Percentiles rank a stretch among this genome's conserved stretches.
Conservation (phyloP, 2,329 filamentous ascomycete species). For the Ophiostoma ips region DNA sequence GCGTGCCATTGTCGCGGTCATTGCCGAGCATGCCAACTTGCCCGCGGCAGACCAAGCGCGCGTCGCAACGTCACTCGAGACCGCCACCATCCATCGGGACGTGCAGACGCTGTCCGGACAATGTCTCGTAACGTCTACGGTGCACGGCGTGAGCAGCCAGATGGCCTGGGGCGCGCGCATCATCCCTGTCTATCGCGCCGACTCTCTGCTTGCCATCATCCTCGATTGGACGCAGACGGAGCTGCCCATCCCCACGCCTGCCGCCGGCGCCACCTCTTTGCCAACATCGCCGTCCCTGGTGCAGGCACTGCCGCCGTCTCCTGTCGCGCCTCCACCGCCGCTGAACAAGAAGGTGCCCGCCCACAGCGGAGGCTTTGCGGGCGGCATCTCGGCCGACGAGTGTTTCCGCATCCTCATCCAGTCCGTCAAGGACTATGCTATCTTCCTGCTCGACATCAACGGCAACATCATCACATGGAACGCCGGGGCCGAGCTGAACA, state of each 20-base stretch:
- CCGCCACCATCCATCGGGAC: background rate
- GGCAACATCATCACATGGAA: constrained; percentile 47
- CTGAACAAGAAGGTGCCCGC: background rate
- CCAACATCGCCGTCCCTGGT: background rate
- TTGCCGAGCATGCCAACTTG: background rate
- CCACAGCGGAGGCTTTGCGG: background rate
- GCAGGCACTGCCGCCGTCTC: background rate
- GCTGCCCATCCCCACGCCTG: background rate
- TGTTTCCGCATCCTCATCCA: constrained; percentile 48
- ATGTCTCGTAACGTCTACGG: background rate
- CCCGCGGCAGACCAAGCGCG: background rate
- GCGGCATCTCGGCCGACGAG: constrained; percentile 20
- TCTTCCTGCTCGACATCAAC: constrained; percentile 44
- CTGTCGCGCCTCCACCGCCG: background rate
- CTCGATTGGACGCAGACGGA: background rate
- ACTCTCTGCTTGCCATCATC: background rate
- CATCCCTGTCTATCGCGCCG: background rate
- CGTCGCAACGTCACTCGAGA: background rate
- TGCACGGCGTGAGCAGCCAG: too few species aligned
- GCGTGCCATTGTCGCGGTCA: background rate
- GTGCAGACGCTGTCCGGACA: background rate
- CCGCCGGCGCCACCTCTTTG: background rate
- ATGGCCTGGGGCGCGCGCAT: background rate
- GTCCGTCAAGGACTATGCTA: constrained; percentile 47
- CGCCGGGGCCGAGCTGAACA: constrained; percentile 38